phyloP scores from a whole-genome alignment of 805 yeast genomes.

The Naumovozyma baii region DNA sequence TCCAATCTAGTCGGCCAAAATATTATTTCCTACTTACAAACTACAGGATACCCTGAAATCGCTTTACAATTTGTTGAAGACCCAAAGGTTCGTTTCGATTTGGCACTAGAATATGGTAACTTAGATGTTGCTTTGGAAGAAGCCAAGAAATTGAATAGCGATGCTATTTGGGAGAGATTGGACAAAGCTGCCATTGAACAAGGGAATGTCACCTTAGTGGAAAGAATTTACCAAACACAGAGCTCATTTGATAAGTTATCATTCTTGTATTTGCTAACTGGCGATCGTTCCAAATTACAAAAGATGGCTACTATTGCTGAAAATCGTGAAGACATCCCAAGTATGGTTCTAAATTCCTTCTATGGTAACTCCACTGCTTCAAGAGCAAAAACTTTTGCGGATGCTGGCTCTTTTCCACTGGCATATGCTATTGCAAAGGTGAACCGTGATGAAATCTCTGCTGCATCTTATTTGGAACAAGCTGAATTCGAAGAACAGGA shows the following conservation, averaged over 20 bases:
- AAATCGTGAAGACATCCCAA: slow-evolving; percentile 69
- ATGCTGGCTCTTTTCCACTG: slow-evolving; percentile 74
- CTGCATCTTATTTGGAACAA: slow-evolving; percentile 59
- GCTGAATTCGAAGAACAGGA: slow-evolving; percentile 58
- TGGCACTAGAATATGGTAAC: slow-evolving; percentile 91
- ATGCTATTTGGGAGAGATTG: slow-evolving; percentile 67
- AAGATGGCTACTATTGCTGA: slow-evolving; percentile 89
- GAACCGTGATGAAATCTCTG: slow-evolving; percentile 69
- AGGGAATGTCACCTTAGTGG: slow-evolving; percentile 80
- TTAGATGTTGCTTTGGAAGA: slow-evolving; percentile 78
- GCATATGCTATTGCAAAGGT: slow-evolving; percentile 91
- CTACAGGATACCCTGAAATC: slow-evolving; percentile 93
- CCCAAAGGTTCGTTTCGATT: slow-evolving; percentile 89
- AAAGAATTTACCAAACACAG: slow-evolving; percentile 79
- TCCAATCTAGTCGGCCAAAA: slow-evolving; percentile 95
- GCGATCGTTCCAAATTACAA: slow-evolving; percentile 62
- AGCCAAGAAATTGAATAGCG: slow-evolving; percentile 65
- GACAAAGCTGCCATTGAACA: slow-evolving; percentile 81
- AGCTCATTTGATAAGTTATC: slow-evolving; percentile 82
- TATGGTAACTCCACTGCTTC: slow-evolving; percentile 66
- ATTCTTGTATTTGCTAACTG: slow-evolving; percentile 76
- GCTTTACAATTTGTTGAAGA: slow-evolving; percentile 96
- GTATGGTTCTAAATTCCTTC: slow-evolving; percentile 74
- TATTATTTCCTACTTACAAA: slow-evolving; percentile 87
- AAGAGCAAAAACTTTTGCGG: slow-evolving; percentile 62